Conservation (phyloP, 192 early-diverging fungal genomes). For the Entophlyctis helioformis region DNA sequence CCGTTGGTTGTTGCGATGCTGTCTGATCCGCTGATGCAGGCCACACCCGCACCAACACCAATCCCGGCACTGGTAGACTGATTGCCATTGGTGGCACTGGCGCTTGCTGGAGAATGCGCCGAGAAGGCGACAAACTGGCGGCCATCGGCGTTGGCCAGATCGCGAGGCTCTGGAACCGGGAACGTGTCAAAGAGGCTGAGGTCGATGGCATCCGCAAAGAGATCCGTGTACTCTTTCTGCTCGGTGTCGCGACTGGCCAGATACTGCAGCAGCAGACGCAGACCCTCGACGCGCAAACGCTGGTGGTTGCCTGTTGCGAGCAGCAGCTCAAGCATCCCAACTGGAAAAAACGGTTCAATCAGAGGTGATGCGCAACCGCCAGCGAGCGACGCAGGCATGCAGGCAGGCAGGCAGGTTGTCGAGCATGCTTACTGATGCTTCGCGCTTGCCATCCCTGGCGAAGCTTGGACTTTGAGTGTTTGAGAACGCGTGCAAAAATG, state of each 20-base stretch:
- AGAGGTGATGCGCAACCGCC: background rate
- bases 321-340: conserved; percentile 48
- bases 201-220: conserved; percentile 54
- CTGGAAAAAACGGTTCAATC: conserved; percentile 13
- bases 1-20: no score
- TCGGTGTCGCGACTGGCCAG: conserved; percentile 54
- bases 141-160: conserved; percentile 17
- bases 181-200: conserved; percentile 24
- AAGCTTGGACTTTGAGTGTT: conserved; percentile 55
- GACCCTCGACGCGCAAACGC: conserved; percentile 55
- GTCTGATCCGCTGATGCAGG: no score
- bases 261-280: conserved; percentile 60
- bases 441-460: conserved; percentile 60
- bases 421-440: conserved; percentile 38
- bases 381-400: background rate
- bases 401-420: background rate
- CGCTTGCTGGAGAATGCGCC: no score
- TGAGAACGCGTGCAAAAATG: conserved; percentile 54
- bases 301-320: conserved; percentile 58
- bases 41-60: no score
- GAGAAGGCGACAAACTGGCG: no score
- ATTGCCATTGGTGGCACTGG: no score
- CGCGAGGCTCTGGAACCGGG: conserved; percentile 9
- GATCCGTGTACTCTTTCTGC: conserved; percentile 38
- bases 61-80: no score